phyloP scores from a whole-genome alignment of 2,329 filamentous ascomycete genomes.

The Coniochaeta prunicola region DNA sequence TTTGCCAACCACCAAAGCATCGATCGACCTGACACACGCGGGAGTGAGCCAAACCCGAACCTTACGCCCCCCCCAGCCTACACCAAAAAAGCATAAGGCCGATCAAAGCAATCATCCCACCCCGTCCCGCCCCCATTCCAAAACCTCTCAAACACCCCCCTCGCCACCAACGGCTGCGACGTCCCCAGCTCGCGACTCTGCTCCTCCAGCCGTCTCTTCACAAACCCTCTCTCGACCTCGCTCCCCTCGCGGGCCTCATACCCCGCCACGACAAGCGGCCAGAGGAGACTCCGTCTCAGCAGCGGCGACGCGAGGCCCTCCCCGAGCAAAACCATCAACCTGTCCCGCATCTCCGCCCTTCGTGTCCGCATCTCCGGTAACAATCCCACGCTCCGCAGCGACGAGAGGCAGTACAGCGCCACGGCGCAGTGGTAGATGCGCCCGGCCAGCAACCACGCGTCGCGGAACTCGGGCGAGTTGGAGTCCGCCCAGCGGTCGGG shows the following conservation, averaged over 20 bases:
- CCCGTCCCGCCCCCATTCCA: slow-evolving; percentile 10
- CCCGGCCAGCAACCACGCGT: slow-evolving; percentile 10
- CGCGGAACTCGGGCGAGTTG: neutral
- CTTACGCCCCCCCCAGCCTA: neutral
- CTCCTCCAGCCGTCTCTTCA: slow-evolving; percentile 9
- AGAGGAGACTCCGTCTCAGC: slow-evolving; percentile 14
- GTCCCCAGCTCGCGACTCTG: slow-evolving; percentile 12
- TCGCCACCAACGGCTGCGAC: slow-evolving; percentile 12
- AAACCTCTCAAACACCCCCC: slow-evolving; percentile 9
- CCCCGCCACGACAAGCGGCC: slow-evolving; percentile 18
- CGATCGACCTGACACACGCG: neutral
- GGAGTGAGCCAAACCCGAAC: neutral
- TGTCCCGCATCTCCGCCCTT: slow-evolving; percentile 1
- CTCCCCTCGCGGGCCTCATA: slow-evolving; percentile 10
- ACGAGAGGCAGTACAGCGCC: slow-evolving; percentile 15
- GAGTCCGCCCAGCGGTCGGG: slow-evolving; percentile 9
- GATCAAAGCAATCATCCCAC: slow-evolving; percentile 12
- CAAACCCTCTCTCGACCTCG: slow-evolving; percentile 8
- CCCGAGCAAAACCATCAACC: slow-evolving; percentile 5
- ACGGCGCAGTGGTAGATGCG: slow-evolving; percentile 13
- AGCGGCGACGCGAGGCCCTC: slow-evolving; percentile 5
- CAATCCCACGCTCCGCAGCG: slow-evolving; percentile 2
- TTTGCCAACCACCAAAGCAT: neutral
- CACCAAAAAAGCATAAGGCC: slow-evolving; percentile 7
- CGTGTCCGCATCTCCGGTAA: slow-evolving; percentile 3